Conservation (phyloP, 305 asterid species). For the Nicotiana rustica region DNA sequence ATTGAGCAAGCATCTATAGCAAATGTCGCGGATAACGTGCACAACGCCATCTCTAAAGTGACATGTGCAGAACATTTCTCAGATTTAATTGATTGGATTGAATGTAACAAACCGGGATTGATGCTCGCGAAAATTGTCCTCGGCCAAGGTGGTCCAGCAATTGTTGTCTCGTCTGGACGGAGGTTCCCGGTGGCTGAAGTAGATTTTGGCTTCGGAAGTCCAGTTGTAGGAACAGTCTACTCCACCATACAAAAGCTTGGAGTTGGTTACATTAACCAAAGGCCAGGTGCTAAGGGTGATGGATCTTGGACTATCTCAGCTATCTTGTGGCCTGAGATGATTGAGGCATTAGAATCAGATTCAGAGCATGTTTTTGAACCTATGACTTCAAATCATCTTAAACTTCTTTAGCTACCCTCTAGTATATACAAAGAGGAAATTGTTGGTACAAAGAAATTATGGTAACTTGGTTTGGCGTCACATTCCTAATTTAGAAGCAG, state of each 20-base stretch:
- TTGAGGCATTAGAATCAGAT: slow-evolving; percentile 60
- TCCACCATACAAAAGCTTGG: slow-evolving; percentile 62
- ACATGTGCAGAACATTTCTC: slow-evolving; percentile 59
- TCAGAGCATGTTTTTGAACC: slow-evolving; percentile 53
- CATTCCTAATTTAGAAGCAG: neutral
- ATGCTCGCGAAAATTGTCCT: slow-evolving; percentile 61
- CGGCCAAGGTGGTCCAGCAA: slow-evolving; percentile 54
- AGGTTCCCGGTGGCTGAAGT: slow-evolving; percentile 62
- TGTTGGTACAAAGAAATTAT: neutral
- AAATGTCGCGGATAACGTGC: slow-evolving; percentile 46
- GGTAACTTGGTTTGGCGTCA: neutral
- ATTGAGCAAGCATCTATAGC: slow-evolving; percentile 46
- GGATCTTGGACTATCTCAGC: slow-evolving; percentile 68
- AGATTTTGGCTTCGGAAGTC: slow-evolving; percentile 69
- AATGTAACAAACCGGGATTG: slow-evolving; percentile 63
- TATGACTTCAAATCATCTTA: slow-evolving; percentile 48
- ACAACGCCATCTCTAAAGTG: slow-evolving; percentile 48
- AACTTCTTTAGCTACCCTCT: neutral
- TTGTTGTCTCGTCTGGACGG: slow-evolving; percentile 62
- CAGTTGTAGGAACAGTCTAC: slow-evolving; percentile 59
- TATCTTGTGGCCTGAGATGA: slow-evolving; percentile 68
- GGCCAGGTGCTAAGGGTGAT: slow-evolving; percentile 51
- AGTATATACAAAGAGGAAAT: neutral
- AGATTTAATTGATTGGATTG: slow-evolving; percentile 68
- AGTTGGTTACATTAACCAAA: slow-evolving; percentile 68